Percentiles rank a stretch among this genome's conserved stretches.
These are phyloP conservation scores for Westerdykella sp. DNA, from an alignment of 2,329 filamentous ascomycete species.

Conservation along the genomic window DNA sequence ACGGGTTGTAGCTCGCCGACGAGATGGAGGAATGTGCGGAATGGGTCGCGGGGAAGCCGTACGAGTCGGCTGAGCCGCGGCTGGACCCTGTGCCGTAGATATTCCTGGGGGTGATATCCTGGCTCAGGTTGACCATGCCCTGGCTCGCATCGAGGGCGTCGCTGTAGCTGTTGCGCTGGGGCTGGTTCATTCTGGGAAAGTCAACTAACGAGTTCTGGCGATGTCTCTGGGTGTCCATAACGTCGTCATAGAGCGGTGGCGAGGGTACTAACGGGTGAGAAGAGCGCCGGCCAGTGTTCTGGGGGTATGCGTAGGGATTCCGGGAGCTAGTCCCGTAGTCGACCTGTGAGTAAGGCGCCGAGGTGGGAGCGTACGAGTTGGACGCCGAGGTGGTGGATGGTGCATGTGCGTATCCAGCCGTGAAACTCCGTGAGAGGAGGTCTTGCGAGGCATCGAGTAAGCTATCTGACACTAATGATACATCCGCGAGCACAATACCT, in stretches of 20 bases:
- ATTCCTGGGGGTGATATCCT: slow-evolving; percentile 81
- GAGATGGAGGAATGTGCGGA: slow-evolving; percentile 89
- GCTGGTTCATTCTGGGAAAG: slow-evolving; percentile 54
- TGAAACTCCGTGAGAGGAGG: slow-evolving; percentile 66
- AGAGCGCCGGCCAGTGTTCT: slow-evolving; percentile 59
- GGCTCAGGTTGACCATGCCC: slow-evolving; percentile 92
- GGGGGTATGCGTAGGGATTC: slow-evolving; percentile 53
- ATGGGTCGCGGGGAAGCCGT: slow-evolving; percentile 81
- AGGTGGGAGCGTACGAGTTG: slow-evolving; percentile 60
- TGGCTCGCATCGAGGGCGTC: slow-evolving; percentile 90
- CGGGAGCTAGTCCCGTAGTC: slow-evolving; percentile 57
- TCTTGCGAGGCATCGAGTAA: slow-evolving; percentile 71
- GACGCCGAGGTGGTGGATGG: slow-evolving; percentile 64
- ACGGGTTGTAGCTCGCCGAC: slow-evolving; percentile 68
- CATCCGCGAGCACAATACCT: slow-evolving; percentile 60
- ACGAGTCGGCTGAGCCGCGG: slow-evolving; percentile 74
- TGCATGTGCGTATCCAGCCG: slow-evolving; percentile 52
- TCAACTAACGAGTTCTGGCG: slow-evolving; percentile 61
- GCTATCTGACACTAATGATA: slow-evolving; percentile 57
- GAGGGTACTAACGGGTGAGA: slow-evolving; percentile 76
- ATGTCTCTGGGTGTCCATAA: slow-evolving; percentile 42
- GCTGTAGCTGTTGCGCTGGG: slow-evolving; percentile 64
- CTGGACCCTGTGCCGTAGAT: slow-evolving; percentile 68
- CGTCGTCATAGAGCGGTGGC: slow-evolving; percentile 44
- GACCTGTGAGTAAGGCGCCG: slow-evolving; percentile 67